Base-by-base conservation (phyloP, 306 rosid species). In the Casuarina equisetifolia region DNA sequence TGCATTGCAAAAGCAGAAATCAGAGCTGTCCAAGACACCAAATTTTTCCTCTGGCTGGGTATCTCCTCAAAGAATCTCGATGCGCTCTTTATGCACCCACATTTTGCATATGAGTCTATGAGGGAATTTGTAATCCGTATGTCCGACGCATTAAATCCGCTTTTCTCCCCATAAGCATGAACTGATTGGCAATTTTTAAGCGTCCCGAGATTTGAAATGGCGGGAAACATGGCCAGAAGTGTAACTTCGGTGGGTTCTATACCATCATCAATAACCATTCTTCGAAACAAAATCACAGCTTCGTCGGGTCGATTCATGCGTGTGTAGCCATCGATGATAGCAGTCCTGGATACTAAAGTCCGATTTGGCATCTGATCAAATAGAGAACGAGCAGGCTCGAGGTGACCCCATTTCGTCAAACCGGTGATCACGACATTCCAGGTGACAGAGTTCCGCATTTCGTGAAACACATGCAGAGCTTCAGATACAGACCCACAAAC, bases 351-450 rank as follows among this genome's bases (percentile, higher is more conserved):
- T 36, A 89, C 91, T 6, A 91, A 90, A 74, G 76, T 89, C 74
- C 87, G 83, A 43, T 4, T 53, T 6, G 89, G 86, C 94, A 91
- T 91, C 25, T 36, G 78, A 75, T 81, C 64, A 82, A 91, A 91
- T 8, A 89, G 75, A 15, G 80, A 86, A 16, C 80, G 54, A 78
- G 95, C 91, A 17, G 77, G 74, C 62, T 75, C 77, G 78, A 92
- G 81, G 81, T 92, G 85, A 51, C 91, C 89, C 85, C 90, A 81
- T 79, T 81, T 87, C 6, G 82, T 38, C 81, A 90, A 87, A 76
- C 93, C 89, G 6, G 84, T 73, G 64, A 92, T 84, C 75, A 85
- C 78, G 67, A 88, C 93, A 84, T 92, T 92, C 91, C 97, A 92
- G n/a, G 87, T 86, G 43, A 91, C 90, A 2, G 54, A 52, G 75